Percentiles rank a stretch among this genome's conserved stretches.
phyloP scores from a whole-genome alignment of 2,329 filamentous ascomycete species.

The Penicillium corylophilum region DNA sequence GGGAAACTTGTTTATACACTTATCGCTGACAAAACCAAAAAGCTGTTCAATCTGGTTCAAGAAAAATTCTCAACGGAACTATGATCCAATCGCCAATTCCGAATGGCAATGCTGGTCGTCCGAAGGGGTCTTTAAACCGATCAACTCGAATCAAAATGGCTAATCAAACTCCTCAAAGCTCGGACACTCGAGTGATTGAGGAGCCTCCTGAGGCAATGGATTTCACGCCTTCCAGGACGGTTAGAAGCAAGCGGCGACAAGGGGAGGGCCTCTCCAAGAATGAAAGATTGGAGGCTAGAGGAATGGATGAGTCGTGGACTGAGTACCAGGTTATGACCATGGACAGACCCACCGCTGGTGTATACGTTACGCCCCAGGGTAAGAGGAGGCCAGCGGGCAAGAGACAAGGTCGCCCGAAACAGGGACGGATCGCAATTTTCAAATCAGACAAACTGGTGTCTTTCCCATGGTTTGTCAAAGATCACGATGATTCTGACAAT shows the following conservation, averaged over 20 bases:
- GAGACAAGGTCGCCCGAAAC: conserved; percentile 38
- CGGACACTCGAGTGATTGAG: conserved; percentile 7
- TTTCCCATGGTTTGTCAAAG: conserved; percentile 38
- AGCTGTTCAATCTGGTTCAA: conserved; percentile 12
- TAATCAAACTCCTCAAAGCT: conserved; percentile 1
- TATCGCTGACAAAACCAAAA: not conserved
- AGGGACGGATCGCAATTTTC: conserved; percentile 42
- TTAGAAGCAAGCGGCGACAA: conserved; percentile 18
- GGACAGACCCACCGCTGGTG: conserved; percentile 37
- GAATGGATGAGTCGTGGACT: conserved; percentile 43
- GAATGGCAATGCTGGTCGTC: conserved; percentile 11
- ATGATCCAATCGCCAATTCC: conserved; percentile 7
- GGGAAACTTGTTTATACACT: not conserved
- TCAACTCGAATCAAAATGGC: conserved; percentile 14
- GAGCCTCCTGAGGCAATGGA: not conserved
- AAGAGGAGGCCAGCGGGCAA: conserved; percentile 40
- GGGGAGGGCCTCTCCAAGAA: conserved; percentile 36
- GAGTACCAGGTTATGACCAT: conserved; percentile 40
- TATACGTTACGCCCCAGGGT: conserved; percentile 43
- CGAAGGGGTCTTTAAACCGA: conserved; percentile 15
- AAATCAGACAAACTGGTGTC: conserved; percentile 33
- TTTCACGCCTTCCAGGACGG: conserved; percentile 6
- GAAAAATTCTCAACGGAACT: conserved; percentile 3
- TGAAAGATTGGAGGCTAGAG: conserved; percentile 40
- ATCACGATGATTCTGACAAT: conserved; percentile 8